Conservation (phyloP, 108 stramenopile genomes). For the Epipyxis sp. region DNA sequence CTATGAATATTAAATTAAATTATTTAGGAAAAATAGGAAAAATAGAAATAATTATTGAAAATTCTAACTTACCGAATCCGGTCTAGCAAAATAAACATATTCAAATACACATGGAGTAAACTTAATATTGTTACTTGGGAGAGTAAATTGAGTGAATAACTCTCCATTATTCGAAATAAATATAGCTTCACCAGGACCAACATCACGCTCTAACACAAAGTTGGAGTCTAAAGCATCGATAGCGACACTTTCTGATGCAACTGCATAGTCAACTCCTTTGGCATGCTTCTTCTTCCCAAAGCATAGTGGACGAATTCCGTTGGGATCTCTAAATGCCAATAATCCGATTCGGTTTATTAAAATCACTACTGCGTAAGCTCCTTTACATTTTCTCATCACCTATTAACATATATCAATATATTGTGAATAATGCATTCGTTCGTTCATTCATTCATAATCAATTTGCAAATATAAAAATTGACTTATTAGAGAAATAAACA, state of each 20-base stretch:
- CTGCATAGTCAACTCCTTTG: conserved; percentile 63
- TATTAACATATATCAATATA: no score
- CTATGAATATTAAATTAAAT: background rate
- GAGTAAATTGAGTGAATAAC: conserved; percentile 32
- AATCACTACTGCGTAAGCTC: conserved; percentile 89
- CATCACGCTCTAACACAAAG: conserved; percentile 81
- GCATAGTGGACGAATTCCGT: conserved; percentile 93
- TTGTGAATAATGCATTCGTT: no score
- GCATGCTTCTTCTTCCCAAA: conserved; percentile 66
- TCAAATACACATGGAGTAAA: conserved; percentile 94
- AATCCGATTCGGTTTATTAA: conserved; percentile 90
- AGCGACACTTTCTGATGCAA: conserved; percentile 93
- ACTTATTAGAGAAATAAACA: no score
- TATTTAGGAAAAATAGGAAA: conserved; percentile 13
- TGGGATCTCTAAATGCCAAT: conserved; percentile 90
- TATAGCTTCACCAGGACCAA: conserved; percentile 88
- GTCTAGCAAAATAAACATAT: conserved; percentile 99
- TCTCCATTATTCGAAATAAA: conserved; percentile 67
- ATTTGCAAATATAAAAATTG: no score
- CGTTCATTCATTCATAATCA: no score
- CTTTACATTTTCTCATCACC: conserved; percentile 78
- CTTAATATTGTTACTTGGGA: background rate
- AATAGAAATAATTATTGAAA: background rate
- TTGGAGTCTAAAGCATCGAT: conserved; percentile 82
- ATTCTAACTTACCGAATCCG: conserved; percentile 78